These are phyloP conservation scores for Heracleum sosnowskyi DNA, from an alignment of 129 eudicot species.

Conservation along the genomic window DNA sequence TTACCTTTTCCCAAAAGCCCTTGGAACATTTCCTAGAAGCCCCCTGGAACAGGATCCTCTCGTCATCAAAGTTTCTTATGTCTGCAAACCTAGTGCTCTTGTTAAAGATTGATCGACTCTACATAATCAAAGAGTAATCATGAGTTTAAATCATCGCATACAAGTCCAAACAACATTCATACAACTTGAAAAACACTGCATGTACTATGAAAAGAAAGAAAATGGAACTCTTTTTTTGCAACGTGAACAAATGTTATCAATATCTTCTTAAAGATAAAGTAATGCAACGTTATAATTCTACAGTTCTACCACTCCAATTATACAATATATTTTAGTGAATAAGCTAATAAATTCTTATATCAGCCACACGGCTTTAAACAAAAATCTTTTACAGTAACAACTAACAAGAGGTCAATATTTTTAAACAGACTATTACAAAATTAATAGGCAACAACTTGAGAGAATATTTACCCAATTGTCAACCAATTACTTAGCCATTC, in stretches of 20 bases:
- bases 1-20: constrained; percentile 65
- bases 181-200: background rate
- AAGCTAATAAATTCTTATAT: background rate
- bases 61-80: constrained; percentile 80
- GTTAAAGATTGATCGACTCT: constrained; percentile 94
- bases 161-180: background rate
- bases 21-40: too few relatives aligned
- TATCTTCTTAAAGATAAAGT: background rate
- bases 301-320: background rate
- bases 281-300: background rate
- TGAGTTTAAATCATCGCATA: too few relatives aligned
- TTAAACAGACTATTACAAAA: background rate
- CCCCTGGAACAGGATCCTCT: constrained; percentile 45
- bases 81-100: constrained; percentile 97
- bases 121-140: background rate
- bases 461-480: constrained; percentile 75
- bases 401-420: background rate
- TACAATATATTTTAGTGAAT: background rate
- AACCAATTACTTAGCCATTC: constrained; percentile 90
- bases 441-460: background rate
- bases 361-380: background rate
- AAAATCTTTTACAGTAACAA: background rate
- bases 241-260: background rate
- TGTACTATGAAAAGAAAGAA: background rate
- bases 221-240: background rate